Base-by-base conservation (phyloP, 805 yeast genomes). In the Kodamaea lidongshanica region DNA sequence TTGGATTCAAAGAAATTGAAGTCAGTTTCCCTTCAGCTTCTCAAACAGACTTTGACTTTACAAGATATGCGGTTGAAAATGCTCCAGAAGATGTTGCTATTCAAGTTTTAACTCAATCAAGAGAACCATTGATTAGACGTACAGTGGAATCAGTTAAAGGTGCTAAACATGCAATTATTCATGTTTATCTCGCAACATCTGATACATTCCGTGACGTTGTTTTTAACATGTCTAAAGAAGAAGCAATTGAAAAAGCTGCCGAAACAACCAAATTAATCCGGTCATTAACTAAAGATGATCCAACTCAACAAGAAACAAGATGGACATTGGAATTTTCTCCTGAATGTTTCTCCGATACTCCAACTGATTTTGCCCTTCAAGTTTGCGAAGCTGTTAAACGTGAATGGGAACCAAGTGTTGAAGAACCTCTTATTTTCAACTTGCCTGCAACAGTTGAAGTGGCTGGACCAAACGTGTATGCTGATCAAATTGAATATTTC, bases 391-490 rank as follows among this genome's bases (percentile, higher is more conserved):
- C 87, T 12, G 89, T 80, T 23, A 79, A 77, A 58, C 67, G 66
- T 10, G 86, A 77, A 7, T 80, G 89, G 89, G 85, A 70, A 45
- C 89, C 89, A 40, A 67, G 82, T n/a, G 76, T 42, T 6, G 84
- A 78, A 38, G 67, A 72, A 40, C 88, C 88, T 41, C 76, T 80
- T 41, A 78, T 80, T 42, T 80, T 80, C 65, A 80, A 80, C 60
- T 64, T 80, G 44, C 89, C 89, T 12, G 87, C 88, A 27, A 80
- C 89, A 15, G 87, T 80, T 16, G 89, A 80, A 60, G 79, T 79
- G 41, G 73, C 86, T 5, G 61, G 77, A 31, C 89, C 89, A 40
- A 77, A 80, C 55, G 68, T 77, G 25, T 80, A 80, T 45, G 89
- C 89, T 32, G 89, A 80, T 57, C 87, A 80, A 59, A 73, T 80